Conservation (phyloP, 116 monocot genomes). For the Cymodocea nodosa region DNA sequence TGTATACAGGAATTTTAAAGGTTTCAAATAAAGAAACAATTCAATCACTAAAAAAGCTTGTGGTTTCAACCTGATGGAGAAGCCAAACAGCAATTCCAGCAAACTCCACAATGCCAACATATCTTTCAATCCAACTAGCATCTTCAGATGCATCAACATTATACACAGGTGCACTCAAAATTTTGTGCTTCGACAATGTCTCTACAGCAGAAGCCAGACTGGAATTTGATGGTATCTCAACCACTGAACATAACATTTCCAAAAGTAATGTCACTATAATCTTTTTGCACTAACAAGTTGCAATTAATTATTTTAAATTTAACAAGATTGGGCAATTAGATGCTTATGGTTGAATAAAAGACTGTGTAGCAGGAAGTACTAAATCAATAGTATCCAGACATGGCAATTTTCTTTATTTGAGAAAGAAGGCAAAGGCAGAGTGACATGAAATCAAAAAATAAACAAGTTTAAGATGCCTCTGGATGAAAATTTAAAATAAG, state of each 20-base stretch:
- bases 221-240: constrained; percentile 84
- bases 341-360: too few species aligned
- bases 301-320: too few species aligned
- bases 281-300: too few species aligned
- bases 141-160: constrained; percentile 77
- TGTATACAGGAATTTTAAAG: not conserved
- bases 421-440: too few species aligned
- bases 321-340: too few species aligned
- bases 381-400: too few species aligned
- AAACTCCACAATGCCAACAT: constrained; percentile 88
- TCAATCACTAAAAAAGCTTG: not conserved
- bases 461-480: too few species aligned
- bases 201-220: constrained; percentile 62
- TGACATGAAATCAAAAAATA: too few species aligned
- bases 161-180: constrained; percentile 66
- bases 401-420: too few species aligned
- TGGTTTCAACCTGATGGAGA: constrained; percentile 53
- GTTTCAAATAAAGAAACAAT: not conserved
- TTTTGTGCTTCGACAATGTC: constrained; percentile 72
- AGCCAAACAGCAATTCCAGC: constrained; percentile 89
- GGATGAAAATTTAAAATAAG: too few species aligned
- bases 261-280: not conserved
- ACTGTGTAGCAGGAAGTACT: too few species aligned
- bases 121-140: constrained; percentile 92
- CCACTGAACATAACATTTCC: constrained; percentile 25